phyloP scores from a whole-genome alignment of 768 basidiomycete genomes.

The Psilocybe cyanescens region DNA sequence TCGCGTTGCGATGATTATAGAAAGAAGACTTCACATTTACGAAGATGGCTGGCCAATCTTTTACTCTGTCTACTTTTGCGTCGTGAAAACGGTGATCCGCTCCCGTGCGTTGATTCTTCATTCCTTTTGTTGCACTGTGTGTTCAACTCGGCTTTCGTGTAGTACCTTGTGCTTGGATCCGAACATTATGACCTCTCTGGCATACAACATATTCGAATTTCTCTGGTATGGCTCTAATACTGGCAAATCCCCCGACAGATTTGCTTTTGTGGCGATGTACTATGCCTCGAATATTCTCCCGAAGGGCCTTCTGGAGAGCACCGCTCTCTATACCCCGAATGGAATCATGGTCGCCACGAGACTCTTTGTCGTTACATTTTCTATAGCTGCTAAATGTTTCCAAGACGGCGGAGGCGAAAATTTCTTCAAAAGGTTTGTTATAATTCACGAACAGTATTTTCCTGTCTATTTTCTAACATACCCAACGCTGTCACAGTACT shows the following conservation, averaged over 20 bases:
- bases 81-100: neutral
- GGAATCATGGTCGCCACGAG: slow-evolving; percentile 43
- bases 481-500: neutral
- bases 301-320: slow-evolving; percentile 38
- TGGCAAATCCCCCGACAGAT: neutral
- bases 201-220: slow-evolving; percentile 4
- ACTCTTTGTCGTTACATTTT: slow-evolving; percentile 53
- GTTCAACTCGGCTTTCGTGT: neutral
- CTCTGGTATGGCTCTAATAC: neutral
- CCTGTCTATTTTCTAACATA: neutral
- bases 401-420: slow-evolving; percentile 54
- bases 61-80: neutral
- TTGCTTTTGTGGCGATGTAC: slow-evolving; percentile 59
- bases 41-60: neutral
- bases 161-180: neutral
- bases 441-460: neutral
- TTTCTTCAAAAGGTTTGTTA: slow-evolving; percentile 11
- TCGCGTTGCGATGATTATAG: neutral
- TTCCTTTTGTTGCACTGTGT: neutral
- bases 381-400: slow-evolving; percentile 67
- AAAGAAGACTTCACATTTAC: neutral
- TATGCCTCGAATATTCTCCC: slow-evolving; percentile 62
- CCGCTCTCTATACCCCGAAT: slow-evolving; percentile 37
- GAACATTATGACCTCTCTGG: neutral
- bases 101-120: neutral